Evolutionary conservation across 441 rosid species (phyloP), one percentile per base, ranked within the genome.

Genomic region (Mallotus repandus): DNA sequence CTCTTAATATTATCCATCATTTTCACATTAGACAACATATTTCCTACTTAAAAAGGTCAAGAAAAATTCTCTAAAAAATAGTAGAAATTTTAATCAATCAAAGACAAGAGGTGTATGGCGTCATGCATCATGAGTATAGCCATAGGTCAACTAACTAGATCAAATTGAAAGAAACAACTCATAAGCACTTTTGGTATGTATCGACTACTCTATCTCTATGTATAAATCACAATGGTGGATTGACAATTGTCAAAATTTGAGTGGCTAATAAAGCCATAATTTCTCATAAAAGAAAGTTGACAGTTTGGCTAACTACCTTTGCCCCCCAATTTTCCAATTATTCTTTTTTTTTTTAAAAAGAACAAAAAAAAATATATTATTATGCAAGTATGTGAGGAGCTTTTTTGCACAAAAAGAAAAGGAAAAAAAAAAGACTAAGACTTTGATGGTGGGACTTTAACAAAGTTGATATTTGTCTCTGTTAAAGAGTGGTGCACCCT

Each of bases 401-500:
- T 25, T 56, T 56, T 35, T 69, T 43, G 38, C 48, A 25, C 29
- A 25, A 45, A 45, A 14, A 35, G 38, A 35, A 35, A 70, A 70
- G 29, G 1, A 70, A 58, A 46, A 25, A 25, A 25, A 25, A 25
- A 25, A 25, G 29, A 25, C 29, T 25, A 25, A 0, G 32, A 58
- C 4, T 7, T 45, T 5, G 73, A 61, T 58, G 21, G 49, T 58
- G 21, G 46, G 46, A 58, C 46, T 1, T 57, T 59, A 12, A 59
- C 48, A 46, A 70, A 59, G 29, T 70, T 12, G 65, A 45, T 43
- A 57, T 45, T 15, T 57, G 65, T 69, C 65, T 43, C 16, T 45
- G 10, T 62, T 49, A 32, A 22, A 5, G 15, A 21, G 9, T 12
- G 13, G 5, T 8, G 9, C 7, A 4, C 43, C 11, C 21, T 43